Evolutionary conservation across 805 yeast genomes (phyloP), one percentile per base, ranked within the genome.

Genomic region (Blastobotrys americana): DNA sequence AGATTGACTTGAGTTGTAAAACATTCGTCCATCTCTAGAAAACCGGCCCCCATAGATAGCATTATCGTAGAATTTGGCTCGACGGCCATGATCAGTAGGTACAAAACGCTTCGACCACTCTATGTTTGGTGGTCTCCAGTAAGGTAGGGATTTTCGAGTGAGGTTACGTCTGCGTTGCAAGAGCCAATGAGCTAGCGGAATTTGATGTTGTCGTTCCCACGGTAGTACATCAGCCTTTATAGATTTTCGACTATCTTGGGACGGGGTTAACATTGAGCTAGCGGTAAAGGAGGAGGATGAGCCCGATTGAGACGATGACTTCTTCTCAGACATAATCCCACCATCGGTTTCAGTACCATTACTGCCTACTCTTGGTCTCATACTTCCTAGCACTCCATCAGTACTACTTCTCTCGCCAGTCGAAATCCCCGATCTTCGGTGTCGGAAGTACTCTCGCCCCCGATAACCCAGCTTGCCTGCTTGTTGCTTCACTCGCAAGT

Each of bases 11-110:
- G 53, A 54, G 17, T 51, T 45, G 36, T 42, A 58, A 42, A 53
- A 58, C 36, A 50, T 44, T 20, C 47, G 39, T 5, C 62, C 62
- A 36, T 58, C 60, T 13, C 43, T 40, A n/a, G 60, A 55, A 39
- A 57, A 58, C 43, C 53, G 55, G 35, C 62, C 62, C 15, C 57
- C 54, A 39, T 58, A 58, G 9, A 57, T 47, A 9, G 58, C 55
- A 8, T 48, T 52, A 16, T 21, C 36, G 28, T 41, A 45, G 10
- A 31, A 18, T 20, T 41, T 37, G 6, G 34, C 34, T 33, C 41
- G 19, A 5, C 48, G 43, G n/a, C 53, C 49, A 13, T 39, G 37
- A 23, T 43, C 31, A 5, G 41, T n/a, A 6, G 56, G 51, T 6
- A 52, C 34, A 35, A 44, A 48, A 28, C 49, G 46, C 31, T 13